A percentile compares a stretch with the other conserved stretches of the same genome.
phyloP scores from a whole-genome alignment of 2,329 filamentous ascomycete species.

The Beauveria pseudobassiana region DNA sequence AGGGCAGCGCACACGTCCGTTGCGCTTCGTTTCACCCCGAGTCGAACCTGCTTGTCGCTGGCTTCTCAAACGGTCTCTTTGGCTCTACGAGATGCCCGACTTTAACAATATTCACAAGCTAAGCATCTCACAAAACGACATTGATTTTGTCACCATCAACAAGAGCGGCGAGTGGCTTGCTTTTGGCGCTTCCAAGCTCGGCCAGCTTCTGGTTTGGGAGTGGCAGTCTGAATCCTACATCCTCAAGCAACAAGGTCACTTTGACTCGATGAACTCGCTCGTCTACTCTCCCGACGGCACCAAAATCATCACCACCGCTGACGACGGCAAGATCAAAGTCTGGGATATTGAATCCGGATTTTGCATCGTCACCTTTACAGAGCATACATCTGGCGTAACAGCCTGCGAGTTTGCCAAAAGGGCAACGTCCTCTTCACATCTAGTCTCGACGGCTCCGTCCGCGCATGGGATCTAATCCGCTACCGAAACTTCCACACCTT shows the following conservation, averaged over 20 bases:
- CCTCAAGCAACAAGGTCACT: slow-evolving; percentile 94
- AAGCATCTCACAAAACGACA: slow-evolving; percentile 94
- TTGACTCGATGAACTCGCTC: slow-evolving; percentile 89
- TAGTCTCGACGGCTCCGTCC: slow-evolving; percentile 85
- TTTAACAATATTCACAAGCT: slow-evolving; percentile 90
- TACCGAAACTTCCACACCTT: slow-evolving; percentile 98
- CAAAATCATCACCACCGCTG: slow-evolving; percentile 84
- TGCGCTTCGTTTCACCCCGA: slow-evolving; percentile 85
- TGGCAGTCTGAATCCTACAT: slow-evolving; percentile 99
- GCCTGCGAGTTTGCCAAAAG: slow-evolving; percentile 91
- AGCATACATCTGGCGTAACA: slow-evolving; percentile 90
- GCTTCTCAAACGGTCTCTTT: slow-evolving; percentile 92
- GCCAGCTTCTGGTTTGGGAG: slow-evolving; percentile 97
- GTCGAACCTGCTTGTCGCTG: slow-evolving; percentile 88
- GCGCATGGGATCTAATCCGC: slow-evolving; percentile 92
- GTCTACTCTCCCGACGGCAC: slow-evolving; percentile 92
- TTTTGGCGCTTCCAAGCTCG: slow-evolving; percentile 90
- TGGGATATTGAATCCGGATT: slow-evolving; percentile 97
- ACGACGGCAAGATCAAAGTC: slow-evolving; percentile 97
- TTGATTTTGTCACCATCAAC: slow-evolving; percentile 92
- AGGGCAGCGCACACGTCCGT: slow-evolving; percentile 76
- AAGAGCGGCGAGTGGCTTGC: slow-evolving; percentile 94
- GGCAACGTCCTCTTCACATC: slow-evolving; percentile 95
- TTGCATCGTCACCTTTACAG: slow-evolving; percentile 95
- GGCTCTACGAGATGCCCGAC: slow-evolving; percentile 91